Base-by-base conservation (phyloP, 768 basidiomycete genomes). In the Nidula microcarpa region DNA sequence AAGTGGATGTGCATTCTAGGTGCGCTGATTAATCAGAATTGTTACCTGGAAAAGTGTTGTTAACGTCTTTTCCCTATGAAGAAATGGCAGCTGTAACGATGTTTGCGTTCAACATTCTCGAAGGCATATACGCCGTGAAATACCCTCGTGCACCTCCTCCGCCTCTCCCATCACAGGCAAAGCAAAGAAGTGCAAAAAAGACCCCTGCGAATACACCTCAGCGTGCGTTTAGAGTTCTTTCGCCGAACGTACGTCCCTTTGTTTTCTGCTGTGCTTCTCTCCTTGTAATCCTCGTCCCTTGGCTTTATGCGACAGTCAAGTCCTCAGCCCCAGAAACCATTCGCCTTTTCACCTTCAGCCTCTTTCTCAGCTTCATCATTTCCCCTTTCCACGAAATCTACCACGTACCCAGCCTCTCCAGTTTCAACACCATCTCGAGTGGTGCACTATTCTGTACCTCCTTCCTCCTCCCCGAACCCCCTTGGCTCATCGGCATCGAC, bases 271-370 rank as follows among this genome's bases (percentile, higher is more conserved):
- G 39, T 17, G 39, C 34, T 44, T 49, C 4, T 23, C 39, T 13
- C 13, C 34, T 43, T 47, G 35, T 30, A 43, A n/a, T 36, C 23
- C 23, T 30, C 9, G n/a, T 39, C 6, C 23, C 23, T 30, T 30
- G 23, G 23, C 23, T 0, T 30, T 30, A 30, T 30, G 4, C 23
- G 14, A 39, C 52, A 76, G 74, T 65, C 72, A 30, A 74, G 71
- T 43, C 74, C 75, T 5, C 73, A 74, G 54, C 62, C 65, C 0
- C 76, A 79, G 60, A 76, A 71, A 56, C 66, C 76, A 0, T 79
- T 79, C 53, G 64, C 73, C 3, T 69, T 72, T 50, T 71, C 72
- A 2, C 68, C 71, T 1, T 67, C 71, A 3, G 60, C 68, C 16
- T 69, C 73, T 8, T 63, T 72, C 47, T 61, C 65, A 30, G 63